phyloP scores from a whole-genome alignment of 768 basidiomycete genomes.

The Gelatoporia subvermispora region DNA sequence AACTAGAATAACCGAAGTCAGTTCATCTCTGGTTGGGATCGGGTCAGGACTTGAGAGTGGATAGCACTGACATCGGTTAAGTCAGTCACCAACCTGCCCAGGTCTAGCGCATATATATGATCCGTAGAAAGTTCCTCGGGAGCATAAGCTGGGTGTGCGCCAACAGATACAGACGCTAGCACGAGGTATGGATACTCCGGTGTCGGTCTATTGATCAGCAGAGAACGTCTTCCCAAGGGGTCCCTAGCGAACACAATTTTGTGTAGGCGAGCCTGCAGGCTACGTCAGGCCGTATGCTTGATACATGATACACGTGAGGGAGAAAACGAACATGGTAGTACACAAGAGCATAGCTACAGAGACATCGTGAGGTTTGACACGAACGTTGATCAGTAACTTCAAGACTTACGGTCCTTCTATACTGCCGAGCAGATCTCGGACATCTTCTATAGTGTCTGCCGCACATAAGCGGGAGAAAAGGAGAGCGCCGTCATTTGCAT shows the following conservation, averaged over 20 bases:
- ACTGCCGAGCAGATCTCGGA: conserved; percentile 47
- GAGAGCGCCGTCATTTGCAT: conserved; percentile 72
- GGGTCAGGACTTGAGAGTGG: neutral
- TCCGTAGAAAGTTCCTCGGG: conserved; percentile 63
- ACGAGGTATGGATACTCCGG: conserved; percentile 45
- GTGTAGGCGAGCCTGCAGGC: conserved; percentile 32
- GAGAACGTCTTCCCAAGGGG: conserved; percentile 82
- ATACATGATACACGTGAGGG: neutral
- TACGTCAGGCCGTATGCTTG: neutral
- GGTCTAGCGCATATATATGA: conserved; percentile 50
- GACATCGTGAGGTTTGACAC: too few relatives aligned
- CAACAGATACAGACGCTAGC: conserved; percentile 62
- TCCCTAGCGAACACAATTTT: conserved; percentile 73
- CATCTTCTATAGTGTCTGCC: conserved; percentile 28
- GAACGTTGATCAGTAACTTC: too few relatives aligned
- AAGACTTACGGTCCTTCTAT: conserved; percentile 59
- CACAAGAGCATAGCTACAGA: conserved; percentile 71
- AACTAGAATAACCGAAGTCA: conserved; percentile 15
- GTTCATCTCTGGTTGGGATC: neutral
- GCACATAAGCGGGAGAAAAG: conserved; percentile 33
- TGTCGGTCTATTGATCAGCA: conserved; percentile 64
- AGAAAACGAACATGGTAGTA: conserved; percentile 60
- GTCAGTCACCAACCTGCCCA: conserved; percentile 24
- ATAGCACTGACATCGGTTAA: conserved; percentile 23
- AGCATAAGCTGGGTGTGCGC: conserved; percentile 37